Conservation (phyloP, 768 basidiomycete species). For the Mrakia gelida region DNA sequence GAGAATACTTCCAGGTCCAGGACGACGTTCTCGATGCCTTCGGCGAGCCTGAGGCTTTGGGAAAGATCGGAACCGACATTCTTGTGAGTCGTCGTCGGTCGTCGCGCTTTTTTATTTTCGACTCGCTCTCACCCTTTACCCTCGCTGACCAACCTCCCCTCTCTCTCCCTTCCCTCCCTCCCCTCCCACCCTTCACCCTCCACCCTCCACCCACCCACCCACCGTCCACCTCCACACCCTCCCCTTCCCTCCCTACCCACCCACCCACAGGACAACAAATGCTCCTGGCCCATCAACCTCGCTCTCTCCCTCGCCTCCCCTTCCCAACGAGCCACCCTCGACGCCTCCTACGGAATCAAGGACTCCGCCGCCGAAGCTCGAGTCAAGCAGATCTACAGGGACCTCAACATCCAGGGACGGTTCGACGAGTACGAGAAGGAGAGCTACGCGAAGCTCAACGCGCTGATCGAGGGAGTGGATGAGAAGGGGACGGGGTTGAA, state of each 20-base stretch:
- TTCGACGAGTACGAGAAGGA: conserved; percentile 77
- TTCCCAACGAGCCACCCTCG: conserved; percentile 50
- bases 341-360: conserved; percentile 62
- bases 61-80: conserved; percentile 97
- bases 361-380: conserved; percentile 55
- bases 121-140: too few species aligned
- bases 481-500: conserved; percentile 56
- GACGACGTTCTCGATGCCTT: conserved; percentile 95
- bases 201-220: too few species aligned
- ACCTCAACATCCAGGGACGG: conserved; percentile 55
- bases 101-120: too few species aligned
- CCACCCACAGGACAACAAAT: conserved; percentile 79
- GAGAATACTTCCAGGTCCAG: conserved; percentile 98
- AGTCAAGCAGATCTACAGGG: conserved; percentile 69
- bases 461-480: conserved; percentile 67
- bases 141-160: too few species aligned
- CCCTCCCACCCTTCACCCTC: not conserved
- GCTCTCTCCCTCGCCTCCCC: conserved; percentile 56
- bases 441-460: conserved; percentile 61
- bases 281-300: conserved; percentile 90
- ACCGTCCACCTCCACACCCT: too few species aligned
- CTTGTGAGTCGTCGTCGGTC: conserved; percentile 47
- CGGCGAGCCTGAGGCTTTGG: conserved; percentile 82
- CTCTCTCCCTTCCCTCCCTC: not conserved
- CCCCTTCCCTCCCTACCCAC: too few species aligned